phyloP scores from a whole-genome alignment of 164 flowering plant genomes.

The Litsea cubeba region DNA sequence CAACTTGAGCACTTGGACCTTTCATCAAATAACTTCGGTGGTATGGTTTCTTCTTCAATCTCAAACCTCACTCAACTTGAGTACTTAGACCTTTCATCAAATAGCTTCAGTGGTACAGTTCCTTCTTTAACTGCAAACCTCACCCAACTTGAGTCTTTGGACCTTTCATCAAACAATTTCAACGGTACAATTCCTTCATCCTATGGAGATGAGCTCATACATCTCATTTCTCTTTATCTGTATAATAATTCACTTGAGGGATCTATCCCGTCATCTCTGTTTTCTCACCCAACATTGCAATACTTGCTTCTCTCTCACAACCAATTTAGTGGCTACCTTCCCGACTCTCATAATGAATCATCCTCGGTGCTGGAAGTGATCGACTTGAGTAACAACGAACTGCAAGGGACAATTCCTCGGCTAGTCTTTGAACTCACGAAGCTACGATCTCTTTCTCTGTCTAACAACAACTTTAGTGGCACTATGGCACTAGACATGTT shows the following conservation, averaged over 20 bases:
- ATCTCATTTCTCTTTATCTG: neutral
- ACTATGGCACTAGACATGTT: neutral
- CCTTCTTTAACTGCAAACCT: neutral
- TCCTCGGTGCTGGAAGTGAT: neutral
- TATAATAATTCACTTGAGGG: neutral
- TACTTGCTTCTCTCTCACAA: neutral
- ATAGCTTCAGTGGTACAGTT: too few species aligned
- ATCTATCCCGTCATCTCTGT: neutral
- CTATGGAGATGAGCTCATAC: neutral
- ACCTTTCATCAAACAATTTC: neutral
- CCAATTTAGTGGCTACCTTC: neutral
- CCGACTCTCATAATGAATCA: neutral
- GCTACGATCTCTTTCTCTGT: neutral
- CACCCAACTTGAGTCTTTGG: neutral
- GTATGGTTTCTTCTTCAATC: too few species aligned
- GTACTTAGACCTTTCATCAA: too few species aligned
- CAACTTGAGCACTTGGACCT: too few species aligned
- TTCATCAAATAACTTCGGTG: too few species aligned
- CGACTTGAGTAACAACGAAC: neutral
- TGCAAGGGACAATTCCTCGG: neutral
- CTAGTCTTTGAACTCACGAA: neutral
- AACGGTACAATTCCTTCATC: neutral
- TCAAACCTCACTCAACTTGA: too few species aligned
- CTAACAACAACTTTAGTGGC: neutral
- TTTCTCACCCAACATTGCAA: neutral